phyloP scores from a whole-genome alignment of 2,329 filamentous ascomycete species.

The Pseudophaeomoniella oleicola region DNA sequence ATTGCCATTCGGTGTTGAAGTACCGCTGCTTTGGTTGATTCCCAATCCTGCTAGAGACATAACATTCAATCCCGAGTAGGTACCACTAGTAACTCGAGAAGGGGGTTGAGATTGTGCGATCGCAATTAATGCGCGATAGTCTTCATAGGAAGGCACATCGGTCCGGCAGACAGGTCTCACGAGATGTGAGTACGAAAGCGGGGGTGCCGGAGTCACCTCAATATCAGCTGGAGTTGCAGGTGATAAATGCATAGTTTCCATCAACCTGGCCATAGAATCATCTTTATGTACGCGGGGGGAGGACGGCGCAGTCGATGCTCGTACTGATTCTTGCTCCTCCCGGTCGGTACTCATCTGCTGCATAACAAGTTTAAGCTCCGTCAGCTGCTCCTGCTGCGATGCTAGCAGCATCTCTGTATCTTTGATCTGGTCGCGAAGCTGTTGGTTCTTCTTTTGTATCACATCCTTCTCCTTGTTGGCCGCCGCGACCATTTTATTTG shows the following conservation, averaged over 20 bases:
- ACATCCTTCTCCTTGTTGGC: constrained; percentile 75
- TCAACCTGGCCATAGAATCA: constrained; percentile 39
- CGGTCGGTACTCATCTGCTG: constrained; percentile 58
- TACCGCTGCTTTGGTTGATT: constrained; percentile 21
- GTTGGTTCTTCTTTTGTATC: constrained; percentile 71
- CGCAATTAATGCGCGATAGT: constrained; percentile 66
- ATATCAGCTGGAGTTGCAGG: constrained; percentile 32
- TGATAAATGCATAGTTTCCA: constrained; percentile 45
- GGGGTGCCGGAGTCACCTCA: constrained; percentile 46
- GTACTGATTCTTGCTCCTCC: constrained; percentile 58
- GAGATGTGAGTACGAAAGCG: constrained; percentile 65
- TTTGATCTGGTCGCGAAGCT: constrained; percentile 67
- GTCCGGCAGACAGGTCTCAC: constrained; percentile 70
- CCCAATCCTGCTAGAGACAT: constrained; percentile 32
- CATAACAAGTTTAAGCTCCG: constrained; percentile 83
- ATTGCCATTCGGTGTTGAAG: constrained; percentile 13
- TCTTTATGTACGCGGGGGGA: constrained; percentile 54
- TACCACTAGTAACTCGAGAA: constrained; percentile 59
- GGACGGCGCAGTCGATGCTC: constrained; percentile 55
- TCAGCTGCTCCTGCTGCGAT: constrained; percentile 84
- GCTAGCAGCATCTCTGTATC: constrained; percentile 76
- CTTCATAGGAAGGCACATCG: constrained; percentile 67
- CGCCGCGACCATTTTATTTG: constrained; percentile 92
- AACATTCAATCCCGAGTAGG: constrained; percentile 49
- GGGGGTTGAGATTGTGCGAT: constrained; percentile 46